Conservation (phyloP, 139 green algal genomes). For the Chlamydomonas incerta region DNA sequence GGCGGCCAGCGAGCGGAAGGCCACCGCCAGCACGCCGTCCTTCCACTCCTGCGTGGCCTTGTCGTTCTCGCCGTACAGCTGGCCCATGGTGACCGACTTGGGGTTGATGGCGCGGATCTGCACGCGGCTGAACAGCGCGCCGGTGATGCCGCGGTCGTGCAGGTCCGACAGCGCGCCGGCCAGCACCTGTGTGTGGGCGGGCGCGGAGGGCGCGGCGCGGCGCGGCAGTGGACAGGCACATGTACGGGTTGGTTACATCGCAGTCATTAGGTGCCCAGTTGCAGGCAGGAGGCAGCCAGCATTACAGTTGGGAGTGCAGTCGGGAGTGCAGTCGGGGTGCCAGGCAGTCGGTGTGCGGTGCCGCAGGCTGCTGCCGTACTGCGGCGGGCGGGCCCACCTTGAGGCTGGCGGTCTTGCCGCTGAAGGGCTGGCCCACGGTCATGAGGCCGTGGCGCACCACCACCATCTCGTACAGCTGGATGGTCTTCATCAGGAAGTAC, state of each 20-base stretch:
- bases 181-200: slow-evolving; percentile 64
- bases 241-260: no score
- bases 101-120: slow-evolving; percentile 80
- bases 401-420: slow-evolving; percentile 69
- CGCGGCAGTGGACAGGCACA: no score
- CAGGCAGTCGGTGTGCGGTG: no score
- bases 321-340: no score
- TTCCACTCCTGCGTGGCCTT: slow-evolving; percentile 79
- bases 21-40: slow-evolving; percentile 79
- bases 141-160: slow-evolving; percentile 46
- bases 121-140: slow-evolving; percentile 72
- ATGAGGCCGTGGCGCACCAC: slow-evolving; percentile 87
- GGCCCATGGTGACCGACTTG: slow-evolving; percentile 86
- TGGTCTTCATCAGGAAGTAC: slow-evolving; percentile 83
- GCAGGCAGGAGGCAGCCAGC: no score
- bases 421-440: slow-evolving; percentile 81
- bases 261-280: no score
- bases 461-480: slow-evolving; percentile 92
- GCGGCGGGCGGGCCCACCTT: slow-evolving; percentile 41
- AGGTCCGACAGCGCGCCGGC: slow-evolving; percentile 74
- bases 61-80: slow-evolving; percentile 84
- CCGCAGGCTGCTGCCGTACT: not conserved
- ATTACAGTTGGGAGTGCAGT: no score
- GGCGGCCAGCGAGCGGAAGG: slow-evolving; percentile 65
- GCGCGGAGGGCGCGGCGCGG: no score